Conservation (phyloP, 352 stramenopile species). For the Albugo candida region DNA sequence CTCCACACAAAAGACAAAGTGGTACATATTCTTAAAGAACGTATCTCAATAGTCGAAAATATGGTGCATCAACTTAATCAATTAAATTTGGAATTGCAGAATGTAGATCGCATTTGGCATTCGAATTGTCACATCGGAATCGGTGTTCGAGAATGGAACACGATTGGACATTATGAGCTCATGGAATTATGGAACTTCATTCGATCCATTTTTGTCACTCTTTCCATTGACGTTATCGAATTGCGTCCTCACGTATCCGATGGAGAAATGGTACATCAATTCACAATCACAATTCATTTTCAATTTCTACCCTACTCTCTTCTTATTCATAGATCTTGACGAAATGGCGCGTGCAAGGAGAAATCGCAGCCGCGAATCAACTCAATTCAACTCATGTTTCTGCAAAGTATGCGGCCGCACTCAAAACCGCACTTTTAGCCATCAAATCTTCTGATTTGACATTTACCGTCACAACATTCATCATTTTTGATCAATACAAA, state of each 20-base stretch:
- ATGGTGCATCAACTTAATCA: conserved; percentile 67
- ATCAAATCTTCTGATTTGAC: conserved; percentile 70
- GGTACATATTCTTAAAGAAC: conserved; percentile 17
- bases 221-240: conserved; percentile 64
- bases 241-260: conserved; percentile 49
- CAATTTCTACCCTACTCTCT: not conserved
- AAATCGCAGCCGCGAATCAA: conserved; percentile 42
- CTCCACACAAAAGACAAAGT: not conserved
- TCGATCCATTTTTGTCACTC: conserved; percentile 51
- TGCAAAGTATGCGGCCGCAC: conserved; percentile 43
- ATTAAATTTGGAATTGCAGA: conserved; percentile 36
- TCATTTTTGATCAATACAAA: conserved; percentile 49
- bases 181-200: conserved; percentile 73
- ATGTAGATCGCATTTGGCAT: conserved; percentile 53
- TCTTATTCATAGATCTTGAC: conserved; percentile 26
- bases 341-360: conserved; percentile 65
- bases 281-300: not conserved
- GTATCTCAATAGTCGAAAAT: conserved; percentile 57
- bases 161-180: conserved; percentile 36
- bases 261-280: conserved; percentile 34
- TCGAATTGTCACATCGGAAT: conserved; percentile 51
- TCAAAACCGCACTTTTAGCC: conserved; percentile 39
- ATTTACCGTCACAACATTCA: conserved; percentile 69
- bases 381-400: conserved; percentile 39
- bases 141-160: conserved; percentile 62